Percentiles rank a stretch among this genome's conserved stretches.
Evolutionary conservation across 257 asterid species (phyloP).

Genomic region (Solanum appendiculatum): DNA sequence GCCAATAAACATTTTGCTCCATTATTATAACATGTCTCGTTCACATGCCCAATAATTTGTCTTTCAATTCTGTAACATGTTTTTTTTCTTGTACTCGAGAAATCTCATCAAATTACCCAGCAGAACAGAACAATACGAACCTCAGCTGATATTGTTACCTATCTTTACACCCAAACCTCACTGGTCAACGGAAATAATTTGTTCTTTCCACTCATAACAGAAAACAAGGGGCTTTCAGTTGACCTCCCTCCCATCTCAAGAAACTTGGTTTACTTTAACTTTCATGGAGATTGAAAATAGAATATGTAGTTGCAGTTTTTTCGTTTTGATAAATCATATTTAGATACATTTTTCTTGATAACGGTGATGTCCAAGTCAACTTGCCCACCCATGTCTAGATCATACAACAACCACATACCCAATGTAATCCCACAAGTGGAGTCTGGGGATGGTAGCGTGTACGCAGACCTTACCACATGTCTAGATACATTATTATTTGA

Average conservation of each 20-base stretch:
- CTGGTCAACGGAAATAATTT: background rate
- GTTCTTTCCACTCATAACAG: background rate
- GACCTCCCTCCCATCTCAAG: background rate
- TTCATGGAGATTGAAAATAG: background rate
- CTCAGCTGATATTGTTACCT: background rate
- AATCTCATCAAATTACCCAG: background rate
- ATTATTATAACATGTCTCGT: background rate
- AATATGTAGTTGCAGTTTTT: background rate
- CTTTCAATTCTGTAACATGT: background rate
- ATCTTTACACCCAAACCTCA: background rate
- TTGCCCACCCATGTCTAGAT: background rate
- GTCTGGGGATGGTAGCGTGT: background rate
- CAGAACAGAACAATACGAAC: background rate
- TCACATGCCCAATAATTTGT: background rate
- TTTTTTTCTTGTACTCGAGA: background rate
- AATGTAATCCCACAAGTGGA: background rate
- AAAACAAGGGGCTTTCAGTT: background rate
- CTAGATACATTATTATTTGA: background rate
- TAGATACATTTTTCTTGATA: background rate
- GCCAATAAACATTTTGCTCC: background rate
- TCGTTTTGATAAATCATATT: background rate
- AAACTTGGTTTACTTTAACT: background rate
- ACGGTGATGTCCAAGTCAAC: background rate
- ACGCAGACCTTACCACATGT: background rate
- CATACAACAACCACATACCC: background rate